Evolutionary conservation across 2,329 filamentous ascomycete species (phyloP), one percentile per base, ranked within the genome.

Genomic region (Fusarium verticillioides): DNA sequence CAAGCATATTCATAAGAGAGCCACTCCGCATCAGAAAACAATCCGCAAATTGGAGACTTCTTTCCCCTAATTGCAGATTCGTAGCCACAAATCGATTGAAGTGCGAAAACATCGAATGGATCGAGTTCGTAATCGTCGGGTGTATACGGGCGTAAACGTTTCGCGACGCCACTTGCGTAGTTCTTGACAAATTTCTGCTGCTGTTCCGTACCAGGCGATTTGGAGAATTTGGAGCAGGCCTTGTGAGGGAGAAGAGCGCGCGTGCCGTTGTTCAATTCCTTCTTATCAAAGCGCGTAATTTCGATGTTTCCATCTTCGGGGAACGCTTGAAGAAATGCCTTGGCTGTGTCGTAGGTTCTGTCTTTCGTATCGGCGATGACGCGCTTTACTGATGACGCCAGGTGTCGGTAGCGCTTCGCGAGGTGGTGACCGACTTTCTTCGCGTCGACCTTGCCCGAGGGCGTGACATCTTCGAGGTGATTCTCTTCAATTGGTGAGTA

Each of bases 191-290:
- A 77, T n/a, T 75, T 59, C 7, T 56, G 54, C 15, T 70, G 70
- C 13, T 75, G 54, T 9, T 77, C 52, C 1, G 72, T 75, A 1
- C 75, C 75, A 1, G 75, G 72, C 0, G 43, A 40, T 13, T 77
- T 77, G 9, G 75, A 68, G 43, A 77, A 77, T 18, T 63, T 59
- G 1, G 75, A 74, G 40, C 75, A 77, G 9, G 67, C 72, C n/a
- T 77, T 77, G 37, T 77, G 75, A 9, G 75, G 75, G 2, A 77
- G 72, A 56, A 77, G 75, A 12, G 70, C 75, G 18, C 75, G 73
- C 3, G 75, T 77, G 7, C 75, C 73, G 4, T 75, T 52, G 16
- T 76, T 73, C 15, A 76, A 37, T 5, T 76, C 13, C 23, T 66
- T 67, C 43, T 76, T 76, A 28, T 76, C 23, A 11, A 75, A 76